phyloP scores from a whole-genome alignment of 352 stramenopile species.

The Phytopythium vexans region DNA sequence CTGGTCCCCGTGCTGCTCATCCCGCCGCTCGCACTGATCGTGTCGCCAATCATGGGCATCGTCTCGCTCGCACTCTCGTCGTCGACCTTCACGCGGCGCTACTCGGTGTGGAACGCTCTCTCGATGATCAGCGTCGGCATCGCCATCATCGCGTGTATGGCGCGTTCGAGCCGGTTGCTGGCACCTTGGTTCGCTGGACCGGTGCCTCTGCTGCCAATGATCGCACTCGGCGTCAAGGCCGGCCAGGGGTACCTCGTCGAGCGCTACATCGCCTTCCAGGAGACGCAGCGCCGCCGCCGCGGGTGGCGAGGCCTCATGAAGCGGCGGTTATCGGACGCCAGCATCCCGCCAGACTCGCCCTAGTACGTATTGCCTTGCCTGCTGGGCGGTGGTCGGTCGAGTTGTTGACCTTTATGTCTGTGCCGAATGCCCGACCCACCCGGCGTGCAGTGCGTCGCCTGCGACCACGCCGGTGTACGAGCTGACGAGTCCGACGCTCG shows the following conservation, averaged over 20 bases:
- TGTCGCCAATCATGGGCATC: slow-evolving; percentile 75
- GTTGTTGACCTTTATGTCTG: not conserved
- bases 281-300: slow-evolving; percentile 65
- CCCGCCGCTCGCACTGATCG: slow-evolving; percentile 61
- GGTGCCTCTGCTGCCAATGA: slow-evolving; percentile 62
- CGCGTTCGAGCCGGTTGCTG: slow-evolving; percentile 63
- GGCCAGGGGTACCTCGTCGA: slow-evolving; percentile 68
- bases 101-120: slow-evolving; percentile 74
- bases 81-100: slow-evolving; percentile 63
- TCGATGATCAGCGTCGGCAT: slow-evolving; percentile 77
- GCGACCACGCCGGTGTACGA: not conserved
- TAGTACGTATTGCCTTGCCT: slow-evolving; percentile 21
- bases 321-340: slow-evolving; percentile 71
- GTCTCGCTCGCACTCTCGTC: slow-evolving; percentile 69
- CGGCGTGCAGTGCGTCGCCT: not conserved
- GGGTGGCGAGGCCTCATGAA: slow-evolving; percentile 85
- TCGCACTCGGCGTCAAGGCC: slow-evolving; percentile 62
- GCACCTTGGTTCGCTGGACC: slow-evolving; percentile 79
- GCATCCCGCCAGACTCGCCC: slow-evolving; percentile 60
- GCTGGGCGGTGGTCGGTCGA: not conserved
- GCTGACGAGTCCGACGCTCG: slow-evolving; percentile 4
- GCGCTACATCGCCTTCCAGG: slow-evolving; percentile 76
- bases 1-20: slow-evolving; percentile 70
- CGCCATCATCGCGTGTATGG: slow-evolving; percentile 59
- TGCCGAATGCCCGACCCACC: too few relatives aligned